Percentiles rank a stretch among this genome's conserved stretches.
Evolutionary conservation across 805 yeast genomes (phyloP).

Genomic region (Candida fluviatilis): DNA sequence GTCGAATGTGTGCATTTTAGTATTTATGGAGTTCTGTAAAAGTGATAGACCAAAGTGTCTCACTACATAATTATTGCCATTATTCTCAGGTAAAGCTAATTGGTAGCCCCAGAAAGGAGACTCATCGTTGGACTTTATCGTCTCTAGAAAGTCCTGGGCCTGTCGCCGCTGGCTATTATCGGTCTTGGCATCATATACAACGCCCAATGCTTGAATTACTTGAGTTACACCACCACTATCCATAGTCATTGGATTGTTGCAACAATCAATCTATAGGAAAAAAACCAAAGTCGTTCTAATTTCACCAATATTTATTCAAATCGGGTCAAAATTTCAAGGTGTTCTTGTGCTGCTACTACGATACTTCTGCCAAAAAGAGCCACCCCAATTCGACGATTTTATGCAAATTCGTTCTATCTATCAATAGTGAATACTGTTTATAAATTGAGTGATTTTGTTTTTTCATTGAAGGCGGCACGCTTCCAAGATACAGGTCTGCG

Average conservation of each 20-base stretch:
- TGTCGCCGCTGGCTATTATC: constrained; percentile 51
- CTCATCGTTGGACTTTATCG: constrained; percentile 71
- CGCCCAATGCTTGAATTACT: constrained; percentile 71
- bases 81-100: constrained; percentile 61
- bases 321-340: no score
- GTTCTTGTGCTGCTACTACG: neutral
- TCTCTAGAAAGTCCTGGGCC: constrained; percentile 66
- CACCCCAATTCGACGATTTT: neutral
- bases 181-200: constrained; percentile 65
- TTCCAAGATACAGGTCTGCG: neutral
- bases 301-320: neutral
- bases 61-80: constrained; percentile 59
- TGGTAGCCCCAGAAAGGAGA: constrained; percentile 93
- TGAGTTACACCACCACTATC: constrained; percentile 66
- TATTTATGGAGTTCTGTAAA: constrained; percentile 65
- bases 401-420: neutral
- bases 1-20: constrained; percentile 52
- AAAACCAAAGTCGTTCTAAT: neutral
- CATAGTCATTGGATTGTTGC: constrained; percentile 37
- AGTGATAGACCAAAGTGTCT: constrained; percentile 88
- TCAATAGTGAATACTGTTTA: neutral
- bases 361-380: neutral
- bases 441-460: constrained; percentile 4
- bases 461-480: constrained; percentile 1
- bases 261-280: neutral